phyloP scores from a whole-genome alignment of 352 stramenopile species.

The Pythium apleroticum region DNA sequence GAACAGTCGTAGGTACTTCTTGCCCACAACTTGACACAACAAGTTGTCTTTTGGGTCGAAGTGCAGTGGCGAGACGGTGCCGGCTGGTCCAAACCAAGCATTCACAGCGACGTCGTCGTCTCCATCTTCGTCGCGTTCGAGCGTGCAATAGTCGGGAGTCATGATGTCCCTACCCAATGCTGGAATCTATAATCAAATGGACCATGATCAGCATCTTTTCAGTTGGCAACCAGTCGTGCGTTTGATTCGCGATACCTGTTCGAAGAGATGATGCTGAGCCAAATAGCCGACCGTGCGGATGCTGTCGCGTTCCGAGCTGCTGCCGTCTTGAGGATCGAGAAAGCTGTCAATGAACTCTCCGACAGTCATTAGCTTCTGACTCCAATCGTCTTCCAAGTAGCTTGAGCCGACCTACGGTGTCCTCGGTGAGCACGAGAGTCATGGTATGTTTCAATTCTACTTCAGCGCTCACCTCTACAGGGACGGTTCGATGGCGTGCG shows the following conservation, averaged over 20 bases:
- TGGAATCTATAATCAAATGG: slow-evolving; percentile 55
- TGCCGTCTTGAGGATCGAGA: slow-evolving; percentile 25
- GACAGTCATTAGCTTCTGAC: slow-evolving; percentile 77
- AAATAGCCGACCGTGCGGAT: slow-evolving; percentile 57
- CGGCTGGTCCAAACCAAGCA: slow-evolving; percentile 82
- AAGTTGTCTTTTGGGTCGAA: slow-evolving; percentile 91
- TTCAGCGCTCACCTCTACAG: slow-evolving; percentile 55
- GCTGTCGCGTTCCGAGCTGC: neutral
- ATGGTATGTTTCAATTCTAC: neutral
- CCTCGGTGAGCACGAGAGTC: neutral
- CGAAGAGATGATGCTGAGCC: slow-evolving; percentile 89
- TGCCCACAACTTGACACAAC: slow-evolving; percentile 82
- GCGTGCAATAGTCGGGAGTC: slow-evolving; percentile 86
- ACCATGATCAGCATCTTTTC: neutral
- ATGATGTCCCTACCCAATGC: slow-evolving; percentile 75
- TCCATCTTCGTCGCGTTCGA: slow-evolving; percentile 55
- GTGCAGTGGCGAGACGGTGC: slow-evolving; percentile 86
- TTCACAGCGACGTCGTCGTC: slow-evolving; percentile 81
- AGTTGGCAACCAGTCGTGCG: too few species aligned
- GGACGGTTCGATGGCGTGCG: slow-evolving; percentile 73
- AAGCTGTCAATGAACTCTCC: slow-evolving; percentile 78
- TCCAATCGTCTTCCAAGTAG: slow-evolving; percentile 81
- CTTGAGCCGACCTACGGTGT: slow-evolving; percentile 60
- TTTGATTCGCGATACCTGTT: too few species aligned
- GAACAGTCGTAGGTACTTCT: slow-evolving; percentile 86